Evolutionary conservation across 2,329 filamentous ascomycete genomes (phyloP).

Genomic region (Fusarium clavum): DNA sequence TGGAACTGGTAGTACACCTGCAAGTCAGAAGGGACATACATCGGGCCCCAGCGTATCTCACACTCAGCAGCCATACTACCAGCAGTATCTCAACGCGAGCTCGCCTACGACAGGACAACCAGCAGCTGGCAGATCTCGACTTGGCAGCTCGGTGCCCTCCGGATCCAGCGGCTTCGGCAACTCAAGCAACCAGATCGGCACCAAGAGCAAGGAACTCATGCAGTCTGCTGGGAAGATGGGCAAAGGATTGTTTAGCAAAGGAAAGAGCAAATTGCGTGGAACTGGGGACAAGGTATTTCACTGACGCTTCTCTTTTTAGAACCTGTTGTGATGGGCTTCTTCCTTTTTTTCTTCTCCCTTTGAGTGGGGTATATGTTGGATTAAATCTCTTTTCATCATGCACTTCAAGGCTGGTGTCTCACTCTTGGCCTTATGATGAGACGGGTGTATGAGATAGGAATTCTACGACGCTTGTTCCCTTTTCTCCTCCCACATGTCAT

Average conservation of each 20-base stretch:
- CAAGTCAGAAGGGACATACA: conserved; percentile 34
- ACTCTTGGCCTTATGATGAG: conserved; percentile 51
- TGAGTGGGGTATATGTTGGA: conserved; percentile 46
- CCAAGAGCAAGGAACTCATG: conserved; percentile 89
- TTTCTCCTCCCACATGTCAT: conserved; percentile 43
- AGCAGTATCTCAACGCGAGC: conserved; percentile 65
- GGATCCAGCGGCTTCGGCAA: conserved; percentile 61
- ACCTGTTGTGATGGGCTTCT: conserved; percentile 46
- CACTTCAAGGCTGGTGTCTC: conserved; percentile 47
- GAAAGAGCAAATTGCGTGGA: conserved; percentile 82
- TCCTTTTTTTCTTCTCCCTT: conserved; percentile 40
- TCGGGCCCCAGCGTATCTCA: conserved; percentile 43
- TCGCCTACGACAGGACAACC: conserved; percentile 43
- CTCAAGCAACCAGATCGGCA: conserved; percentile 74
- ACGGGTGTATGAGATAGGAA: conserved; percentile 57
- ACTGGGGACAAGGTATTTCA: conserved; percentile 90
- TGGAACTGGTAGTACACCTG: conserved; percentile 24
- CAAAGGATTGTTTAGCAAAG: conserved; percentile 91
- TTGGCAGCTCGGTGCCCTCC: conserved; percentile 55
- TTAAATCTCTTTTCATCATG: conserved; percentile 48
- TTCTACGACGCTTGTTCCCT: conserved; percentile 52
- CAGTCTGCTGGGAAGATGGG: conserved; percentile 89
- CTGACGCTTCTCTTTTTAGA: conserved; percentile 60
- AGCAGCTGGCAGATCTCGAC: conserved; percentile 52
- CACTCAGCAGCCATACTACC: conserved; percentile 63